phyloP scores from a whole-genome alignment of 306 rosid genomes.

The Castanopsis chinensis region DNA sequence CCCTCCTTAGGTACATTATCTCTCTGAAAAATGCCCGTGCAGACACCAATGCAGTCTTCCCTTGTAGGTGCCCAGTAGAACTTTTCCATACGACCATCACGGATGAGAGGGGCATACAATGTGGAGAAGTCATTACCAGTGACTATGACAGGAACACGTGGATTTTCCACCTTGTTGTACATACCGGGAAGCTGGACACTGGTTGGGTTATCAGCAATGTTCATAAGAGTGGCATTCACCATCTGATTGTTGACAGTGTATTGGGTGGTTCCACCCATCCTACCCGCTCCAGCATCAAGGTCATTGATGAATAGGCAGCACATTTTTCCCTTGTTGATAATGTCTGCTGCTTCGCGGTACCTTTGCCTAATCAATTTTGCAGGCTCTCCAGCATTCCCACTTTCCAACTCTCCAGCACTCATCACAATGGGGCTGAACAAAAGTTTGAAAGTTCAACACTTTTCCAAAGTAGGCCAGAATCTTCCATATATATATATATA shows the following conservation, averaged over 20 bases:
- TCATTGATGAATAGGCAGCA: constrained; percentile 79
- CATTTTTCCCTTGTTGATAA: constrained; percentile 71
- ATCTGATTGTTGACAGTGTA: constrained; percentile 82
- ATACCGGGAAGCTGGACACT: constrained; percentile 77
- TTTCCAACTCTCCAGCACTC: constrained; percentile 96
- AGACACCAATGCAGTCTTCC: constrained; percentile 68
- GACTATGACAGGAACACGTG: constrained; percentile 64
- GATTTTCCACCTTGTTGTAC: constrained; percentile 78
- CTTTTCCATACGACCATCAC: constrained; percentile 84
- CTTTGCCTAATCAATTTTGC: constrained; percentile 86
- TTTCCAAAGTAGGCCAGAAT: too few species aligned
- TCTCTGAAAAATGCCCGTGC: constrained; percentile 57
- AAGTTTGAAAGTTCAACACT: too few species aligned
- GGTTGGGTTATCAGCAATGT: constrained; percentile 78
- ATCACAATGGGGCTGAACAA: constrained; percentile 73
- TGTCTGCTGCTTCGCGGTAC: constrained; percentile 81
- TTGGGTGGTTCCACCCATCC: constrained; percentile 71
- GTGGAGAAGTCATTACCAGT: constrained; percentile 82
- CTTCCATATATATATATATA: too few species aligned
- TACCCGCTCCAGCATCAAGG: constrained; percentile 83
- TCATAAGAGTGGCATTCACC: constrained; percentile 85
- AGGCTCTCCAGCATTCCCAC: constrained; percentile 96
- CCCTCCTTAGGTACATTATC: constrained; percentile 43
- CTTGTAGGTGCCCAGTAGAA: constrained; percentile 85
- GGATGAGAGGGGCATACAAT: constrained; percentile 74